Evolutionary conservation across 1,284 basidiomycete species (phyloP).

Genomic region (Malassezia nana): DNA sequence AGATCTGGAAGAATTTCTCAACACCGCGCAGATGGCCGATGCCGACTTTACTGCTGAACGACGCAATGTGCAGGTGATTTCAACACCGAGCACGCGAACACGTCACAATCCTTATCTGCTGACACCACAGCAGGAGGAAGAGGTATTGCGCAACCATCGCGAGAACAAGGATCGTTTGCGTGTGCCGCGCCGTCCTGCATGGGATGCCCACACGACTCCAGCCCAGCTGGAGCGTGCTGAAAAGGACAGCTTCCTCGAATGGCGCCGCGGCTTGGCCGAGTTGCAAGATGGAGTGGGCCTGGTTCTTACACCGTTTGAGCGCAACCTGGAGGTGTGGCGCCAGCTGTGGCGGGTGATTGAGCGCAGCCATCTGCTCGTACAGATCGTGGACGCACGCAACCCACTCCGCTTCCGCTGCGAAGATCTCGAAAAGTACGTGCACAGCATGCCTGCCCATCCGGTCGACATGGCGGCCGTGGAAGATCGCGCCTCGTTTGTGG

Average conservation of each 20-base stretch:
- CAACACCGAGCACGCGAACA: conserved; percentile 52
- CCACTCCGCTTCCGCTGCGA: conserved; percentile 47
- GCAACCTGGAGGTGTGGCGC: conserved; percentile 48
- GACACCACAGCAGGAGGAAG: conserved; percentile 70
- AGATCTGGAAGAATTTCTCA: conserved; percentile 91
- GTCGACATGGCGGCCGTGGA: conserved; percentile 58
- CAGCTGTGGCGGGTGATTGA: conserved; percentile 48
- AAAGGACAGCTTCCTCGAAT: conserved; percentile 45
- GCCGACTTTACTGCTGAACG: conserved; percentile 95
- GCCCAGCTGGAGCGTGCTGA: conserved; percentile 43
- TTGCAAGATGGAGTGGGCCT: conserved; percentile 43
- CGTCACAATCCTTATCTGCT: conserved; percentile 75
- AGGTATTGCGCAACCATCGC: conserved; percentile 43
- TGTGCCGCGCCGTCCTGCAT: conserved; percentile 40
- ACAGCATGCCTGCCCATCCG: conserved; percentile 65
- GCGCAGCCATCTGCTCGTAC: conserved; percentile 43
- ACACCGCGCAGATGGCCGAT: conserved; percentile 84
- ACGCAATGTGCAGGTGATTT: conserved; percentile 70
- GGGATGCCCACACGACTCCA: conserved; percentile 38
- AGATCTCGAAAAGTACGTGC: conserved; percentile 46
- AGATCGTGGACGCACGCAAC: conserved; percentile 47
- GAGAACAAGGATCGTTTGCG: conserved; percentile 40
- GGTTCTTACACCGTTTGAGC: conserved; percentile 48
- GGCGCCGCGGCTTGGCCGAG: conserved; percentile 44
- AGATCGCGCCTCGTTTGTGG: conserved; percentile 60